These are phyloP conservation scores for Thelephora terrestris DNA, from an alignment of 1,284 basidiomycete genomes.

Conservation along the genomic window DNA sequence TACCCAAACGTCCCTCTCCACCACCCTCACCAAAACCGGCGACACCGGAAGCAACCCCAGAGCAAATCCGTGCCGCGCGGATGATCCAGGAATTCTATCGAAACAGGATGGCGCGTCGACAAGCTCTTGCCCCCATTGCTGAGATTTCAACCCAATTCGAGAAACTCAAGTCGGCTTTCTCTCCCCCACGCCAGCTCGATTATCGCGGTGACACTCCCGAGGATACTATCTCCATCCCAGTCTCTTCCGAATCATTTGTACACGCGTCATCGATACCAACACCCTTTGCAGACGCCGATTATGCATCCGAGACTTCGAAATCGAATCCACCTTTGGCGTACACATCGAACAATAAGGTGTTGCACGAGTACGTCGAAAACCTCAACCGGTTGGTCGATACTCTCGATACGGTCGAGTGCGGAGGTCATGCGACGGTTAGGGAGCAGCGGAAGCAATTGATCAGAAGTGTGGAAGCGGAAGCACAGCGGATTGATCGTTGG, in stretches of 20 bases:
- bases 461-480: not conserved
- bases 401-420: not conserved
- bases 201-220: conserved; percentile 9
- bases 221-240: conserved; percentile 6
- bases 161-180: conserved; percentile 13
- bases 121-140: conserved; percentile 15
- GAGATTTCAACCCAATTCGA: conserved; percentile 16
- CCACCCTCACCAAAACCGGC: conserved; percentile 5
- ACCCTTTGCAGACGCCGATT: not conserved
- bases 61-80: conserved; percentile 16
- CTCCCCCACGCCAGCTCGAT: conserved; percentile 18
- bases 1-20: not conserved
- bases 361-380: not conserved
- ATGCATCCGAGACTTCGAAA: not conserved
- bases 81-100: conserved; percentile 21
- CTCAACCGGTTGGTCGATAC: not conserved
- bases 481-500: not conserved
- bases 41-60: conserved; percentile 3
- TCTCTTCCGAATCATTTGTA: conserved; percentile 4
- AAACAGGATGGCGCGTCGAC: conserved; percentile 9
- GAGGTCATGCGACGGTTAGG: not conserved
- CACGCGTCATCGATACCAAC: not conserved
- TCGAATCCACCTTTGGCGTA: not conserved
- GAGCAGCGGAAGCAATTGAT: not conserved
- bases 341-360: not conserved